phyloP scores from a whole-genome alignment of 2,329 filamentous ascomycete species.

The Juglanconis sp. region DNA sequence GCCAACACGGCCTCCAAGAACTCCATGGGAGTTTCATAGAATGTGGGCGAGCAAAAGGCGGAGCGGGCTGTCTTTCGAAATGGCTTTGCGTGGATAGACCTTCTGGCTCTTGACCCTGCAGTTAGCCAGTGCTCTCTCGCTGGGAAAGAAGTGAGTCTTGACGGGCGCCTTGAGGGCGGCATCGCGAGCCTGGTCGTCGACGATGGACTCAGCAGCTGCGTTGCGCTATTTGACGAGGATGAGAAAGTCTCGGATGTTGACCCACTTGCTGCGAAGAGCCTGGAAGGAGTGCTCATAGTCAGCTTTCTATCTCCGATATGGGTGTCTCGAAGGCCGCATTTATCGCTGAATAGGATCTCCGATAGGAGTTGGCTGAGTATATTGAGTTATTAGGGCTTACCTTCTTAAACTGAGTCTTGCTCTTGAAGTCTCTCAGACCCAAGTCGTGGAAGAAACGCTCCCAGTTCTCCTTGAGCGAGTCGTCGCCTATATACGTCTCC shows the following conservation, averaged over 20 bases:
- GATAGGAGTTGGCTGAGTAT: too few species aligned
- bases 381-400: conserved; percentile 26
- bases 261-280: conserved; percentile 39
- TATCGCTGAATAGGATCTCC: too few species aligned
- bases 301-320: too few species aligned
- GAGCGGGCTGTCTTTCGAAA: too few species aligned
- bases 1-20: too few species aligned
- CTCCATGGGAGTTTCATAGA: too few species aligned
- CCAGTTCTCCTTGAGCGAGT: conserved; percentile 37
- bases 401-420: conserved; percentile 43
- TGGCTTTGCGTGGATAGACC: too few species aligned
- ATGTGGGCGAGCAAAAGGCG: too few species aligned
- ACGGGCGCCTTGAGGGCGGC: conserved; percentile 9
- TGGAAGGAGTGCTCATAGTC: conserved; percentile 20
- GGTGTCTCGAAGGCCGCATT: too few species aligned
- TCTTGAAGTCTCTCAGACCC: conserved; percentile 32
- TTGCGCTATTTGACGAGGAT: conserved; percentile 25
- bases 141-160: conserved; percentile 32
- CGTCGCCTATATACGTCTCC: conserved; percentile 27
- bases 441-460: conserved; percentile 43
- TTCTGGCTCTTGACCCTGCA: conserved; percentile 31
- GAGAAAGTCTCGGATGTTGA: conserved; percentile 51
- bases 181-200: background rate
- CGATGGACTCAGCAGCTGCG: background rate
- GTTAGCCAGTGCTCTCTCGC: conserved; percentile 26